Evolutionary conservation across 2,329 filamentous ascomycete genomes (phyloP), one percentile per base, ranked within the genome.

Genomic region (Tympanopsis confertula): DNA sequence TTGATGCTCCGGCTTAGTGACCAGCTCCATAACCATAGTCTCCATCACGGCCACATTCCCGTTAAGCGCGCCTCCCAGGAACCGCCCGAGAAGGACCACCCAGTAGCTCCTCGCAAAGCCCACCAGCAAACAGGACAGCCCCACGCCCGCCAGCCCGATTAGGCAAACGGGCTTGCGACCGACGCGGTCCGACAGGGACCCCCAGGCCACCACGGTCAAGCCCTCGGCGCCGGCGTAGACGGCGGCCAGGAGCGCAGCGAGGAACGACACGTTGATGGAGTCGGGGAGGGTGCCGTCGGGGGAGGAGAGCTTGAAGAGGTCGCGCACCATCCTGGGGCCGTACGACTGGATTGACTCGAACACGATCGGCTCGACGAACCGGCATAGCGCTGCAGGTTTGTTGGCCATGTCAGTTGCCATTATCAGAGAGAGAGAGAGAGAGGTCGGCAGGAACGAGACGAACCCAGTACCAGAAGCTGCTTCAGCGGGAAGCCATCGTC

Each of bases 1-100:
- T 40, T 65, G 61, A 39, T 64, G 60, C 35, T 61, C 57, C 1
- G 61, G 61, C 10, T 50, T 46, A 38, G 57, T 60, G 28, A 62
- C 57, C 57, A 62, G 60, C 40, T 62, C 59, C 3, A 57, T 58
- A 1, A 62, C 58, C 59, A 62, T 61, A 14, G 15, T 61, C 42
- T 60, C 56, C 56, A 61, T 61, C 14, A 60, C 59, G 17, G 54
- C 49, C 17, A 62, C 57, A 38, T 62, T 62, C 2, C 59, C 59
- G 35, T 62, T 62, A 33, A 62, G 42, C 0, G 56, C 52, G 1
- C 59, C 59, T 5, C 59, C 59, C 13, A 65, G 47, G 36, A 62
- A 59, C 4, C 61, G 46, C 12, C 60, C 61, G 13, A 62, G 45
- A 24, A 65, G 45, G 1, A 61, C 61, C 18, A 65, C 53, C 61